Conservation (phyloP, 192 early-diverging fungal species). For the Kickxella alabastrina region DNA sequence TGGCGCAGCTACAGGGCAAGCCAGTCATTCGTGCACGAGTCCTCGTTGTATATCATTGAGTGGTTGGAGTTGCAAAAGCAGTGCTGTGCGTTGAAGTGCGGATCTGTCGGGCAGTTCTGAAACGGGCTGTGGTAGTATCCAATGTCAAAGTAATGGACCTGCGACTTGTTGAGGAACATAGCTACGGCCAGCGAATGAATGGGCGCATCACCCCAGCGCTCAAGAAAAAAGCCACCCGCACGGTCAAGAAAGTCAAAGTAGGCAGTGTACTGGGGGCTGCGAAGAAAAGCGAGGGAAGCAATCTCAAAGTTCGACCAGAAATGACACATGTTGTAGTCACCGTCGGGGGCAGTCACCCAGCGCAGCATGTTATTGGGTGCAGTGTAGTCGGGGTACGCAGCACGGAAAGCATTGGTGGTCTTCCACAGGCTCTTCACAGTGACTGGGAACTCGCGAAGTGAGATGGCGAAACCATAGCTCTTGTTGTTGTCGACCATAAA, state of each 20-base stretch:
- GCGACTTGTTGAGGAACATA: slow-evolving; percentile 52
- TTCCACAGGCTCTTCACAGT: slow-evolving; percentile 60
- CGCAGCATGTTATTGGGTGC: slow-evolving; percentile 49
- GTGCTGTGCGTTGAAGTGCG: slow-evolving; percentile 50
- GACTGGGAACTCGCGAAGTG: slow-evolving; percentile 51
- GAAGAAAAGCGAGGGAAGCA: slow-evolving; percentile 55
- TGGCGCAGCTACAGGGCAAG: slow-evolving; percentile 16
- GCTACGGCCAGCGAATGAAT: slow-evolving; percentile 62
- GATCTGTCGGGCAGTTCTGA: slow-evolving; percentile 40
- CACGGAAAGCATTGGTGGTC: slow-evolving; percentile 41
- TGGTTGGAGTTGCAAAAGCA: slow-evolving; percentile 35
- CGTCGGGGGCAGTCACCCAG: slow-evolving; percentile 35
- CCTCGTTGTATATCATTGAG: slow-evolving; percentile 17
- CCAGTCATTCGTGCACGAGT: slow-evolving; percentile 36
- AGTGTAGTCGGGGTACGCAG: slow-evolving; percentile 18
- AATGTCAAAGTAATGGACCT: slow-evolving; percentile 68
- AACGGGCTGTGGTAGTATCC: slow-evolving; percentile 56
- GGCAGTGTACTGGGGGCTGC: slow-evolving; percentile 52
- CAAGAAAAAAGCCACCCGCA: slow-evolving; percentile 59
- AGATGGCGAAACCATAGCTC: slow-evolving; percentile 65
- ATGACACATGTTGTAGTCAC: slow-evolving; percentile 68
- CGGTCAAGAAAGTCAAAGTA: slow-evolving; percentile 59
- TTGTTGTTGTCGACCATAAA: slow-evolving; percentile 71
- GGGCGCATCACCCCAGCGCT: slow-evolving; percentile 54
- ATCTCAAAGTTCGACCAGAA: slow-evolving; percentile 90